Evolutionary conservation across 2,329 filamentous ascomycete species (phyloP).

Genomic region (Fusarium euwallaceae): DNA sequence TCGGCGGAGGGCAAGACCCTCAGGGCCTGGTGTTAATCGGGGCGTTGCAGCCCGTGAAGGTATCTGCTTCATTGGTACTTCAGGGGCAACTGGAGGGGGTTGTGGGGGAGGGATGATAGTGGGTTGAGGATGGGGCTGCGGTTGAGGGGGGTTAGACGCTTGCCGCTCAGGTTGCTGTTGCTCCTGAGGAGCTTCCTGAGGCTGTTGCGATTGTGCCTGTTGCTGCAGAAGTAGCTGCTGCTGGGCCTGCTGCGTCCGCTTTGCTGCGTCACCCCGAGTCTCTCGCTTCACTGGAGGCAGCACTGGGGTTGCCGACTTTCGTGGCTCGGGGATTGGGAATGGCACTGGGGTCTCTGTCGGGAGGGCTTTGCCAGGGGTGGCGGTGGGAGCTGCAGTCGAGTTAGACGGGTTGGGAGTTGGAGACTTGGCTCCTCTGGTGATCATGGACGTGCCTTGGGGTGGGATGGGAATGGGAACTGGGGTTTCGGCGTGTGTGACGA

Average conservation of each 20-base stretch:
- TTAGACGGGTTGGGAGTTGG: slow-evolving; percentile 46
- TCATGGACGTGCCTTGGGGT: slow-evolving; percentile 44
- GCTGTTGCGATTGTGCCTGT: slow-evolving; percentile 18
- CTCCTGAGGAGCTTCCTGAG: slow-evolving; percentile 26
- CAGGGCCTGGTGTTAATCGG: slow-evolving; percentile 50
- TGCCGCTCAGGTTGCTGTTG: slow-evolving; percentile 42
- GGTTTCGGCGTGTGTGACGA: slow-evolving; percentile 54
- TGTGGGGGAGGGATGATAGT: slow-evolving; percentile 25
- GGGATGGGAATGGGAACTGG: slow-evolving; percentile 57
- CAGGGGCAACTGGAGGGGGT: slow-evolving; percentile 15
- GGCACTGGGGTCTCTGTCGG: slow-evolving; percentile 54
- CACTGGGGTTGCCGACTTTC: slow-evolving; percentile 51
- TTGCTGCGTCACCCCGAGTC: slow-evolving; percentile 59
- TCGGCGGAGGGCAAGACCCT: slow-evolving; percentile 56
- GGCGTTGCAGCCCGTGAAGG: slow-evolving; percentile 54
- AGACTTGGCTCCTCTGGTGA: slow-evolving; percentile 49
- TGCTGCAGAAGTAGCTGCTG: slow-evolving; percentile 32
- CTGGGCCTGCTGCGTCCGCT: slow-evolving; percentile 56
- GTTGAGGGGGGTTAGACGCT: slow-evolving; percentile 25
- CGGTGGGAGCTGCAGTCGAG: slow-evolving; percentile 42
- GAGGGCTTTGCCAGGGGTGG: slow-evolving; percentile 49
- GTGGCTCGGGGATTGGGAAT: slow-evolving; percentile 51
- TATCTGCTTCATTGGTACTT: slow-evolving; percentile 47
- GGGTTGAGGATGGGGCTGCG: slow-evolving; percentile 42
- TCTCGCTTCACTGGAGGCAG: slow-evolving; percentile 56